phyloP scores from a whole-genome alignment of 495 filamentous ascomycete genomes.

The Recurvomyces mirabilis region DNA sequence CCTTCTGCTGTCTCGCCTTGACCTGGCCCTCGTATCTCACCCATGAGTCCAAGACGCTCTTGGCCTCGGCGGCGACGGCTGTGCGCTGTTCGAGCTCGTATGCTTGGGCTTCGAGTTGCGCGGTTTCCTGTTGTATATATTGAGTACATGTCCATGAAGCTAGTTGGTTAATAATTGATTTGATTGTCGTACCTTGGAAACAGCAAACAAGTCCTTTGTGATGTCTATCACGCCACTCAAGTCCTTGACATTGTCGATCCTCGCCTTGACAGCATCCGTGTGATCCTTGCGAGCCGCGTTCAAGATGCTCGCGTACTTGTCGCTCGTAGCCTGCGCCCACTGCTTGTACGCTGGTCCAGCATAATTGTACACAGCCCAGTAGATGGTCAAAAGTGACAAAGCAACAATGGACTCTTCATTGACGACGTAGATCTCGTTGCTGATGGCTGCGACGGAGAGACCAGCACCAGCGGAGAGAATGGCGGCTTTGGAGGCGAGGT shows the following conservation, averaged over 20 bases:
- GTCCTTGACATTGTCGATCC: constrained; percentile 88
- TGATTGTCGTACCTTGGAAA: constrained; percentile 94
- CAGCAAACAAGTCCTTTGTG: constrained; percentile 92
- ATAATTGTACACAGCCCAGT: constrained; percentile 79
- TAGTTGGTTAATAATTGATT: too few relatives aligned
- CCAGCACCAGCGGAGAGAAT: constrained; percentile 88
- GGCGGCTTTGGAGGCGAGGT: constrained; percentile 67
- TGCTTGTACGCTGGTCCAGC: constrained; percentile 82
- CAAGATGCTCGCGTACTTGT: constrained; percentile 84
- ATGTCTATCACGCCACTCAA: constrained; percentile 86
- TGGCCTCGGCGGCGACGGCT: constrained; percentile 79
- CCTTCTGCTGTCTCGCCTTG: constrained; percentile 93
- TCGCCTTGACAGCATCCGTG: constrained; percentile 81
- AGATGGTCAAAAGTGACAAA: constrained; percentile 78
- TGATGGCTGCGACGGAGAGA: constrained; percentile 83
- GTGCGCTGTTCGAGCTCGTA: constrained; percentile 96
- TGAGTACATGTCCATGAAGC: too few relatives aligned
- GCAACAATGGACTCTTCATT: constrained; percentile 95
- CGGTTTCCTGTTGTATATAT: constrained; percentile 79
- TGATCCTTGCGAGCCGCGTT: constrained; percentile 89
- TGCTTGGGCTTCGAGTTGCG: constrained; percentile 83
- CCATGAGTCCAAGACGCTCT: constrained; percentile 93
- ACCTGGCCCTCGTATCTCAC: constrained; percentile 96
- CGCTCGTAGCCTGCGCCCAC: constrained; percentile 78
- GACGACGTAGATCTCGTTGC: constrained; percentile 98